Conservation (phyloP, 192 early-diverging fungal genomes). For the Coemansia sp. region DNA sequence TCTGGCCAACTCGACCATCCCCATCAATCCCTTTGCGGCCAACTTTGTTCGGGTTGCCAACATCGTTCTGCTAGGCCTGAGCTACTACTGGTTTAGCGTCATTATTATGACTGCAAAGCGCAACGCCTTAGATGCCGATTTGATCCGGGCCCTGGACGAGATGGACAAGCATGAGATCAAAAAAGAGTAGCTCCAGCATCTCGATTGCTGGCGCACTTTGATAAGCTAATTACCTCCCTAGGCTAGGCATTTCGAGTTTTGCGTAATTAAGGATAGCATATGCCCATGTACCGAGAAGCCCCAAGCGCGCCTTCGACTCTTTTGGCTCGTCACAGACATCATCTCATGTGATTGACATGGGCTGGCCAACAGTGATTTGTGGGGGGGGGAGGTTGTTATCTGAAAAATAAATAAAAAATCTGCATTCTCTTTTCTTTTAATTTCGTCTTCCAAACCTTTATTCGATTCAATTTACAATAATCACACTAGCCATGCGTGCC, state of each 20-base stretch:
- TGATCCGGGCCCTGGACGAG: slow-evolving; percentile 45
- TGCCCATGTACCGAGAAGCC: too few relatives aligned
- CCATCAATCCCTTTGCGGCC: slow-evolving; percentile 24
- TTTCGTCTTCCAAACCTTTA: neutral
- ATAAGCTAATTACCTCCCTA: too few relatives aligned
- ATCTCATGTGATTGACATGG: neutral
- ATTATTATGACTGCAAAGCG: slow-evolving; percentile 49
- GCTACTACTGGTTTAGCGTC: slow-evolving; percentile 56
- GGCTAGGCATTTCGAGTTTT: too few relatives aligned
- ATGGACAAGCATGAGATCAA: slow-evolving; percentile 28
- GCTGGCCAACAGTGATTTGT: neutral
- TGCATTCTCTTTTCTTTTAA: neutral
- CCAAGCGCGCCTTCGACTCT: too few relatives aligned
- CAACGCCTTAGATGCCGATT: slow-evolving; percentile 44
- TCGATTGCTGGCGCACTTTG: too few relatives aligned
- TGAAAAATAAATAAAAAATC: too few relatives aligned
- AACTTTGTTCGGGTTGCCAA: slow-evolving; percentile 32
- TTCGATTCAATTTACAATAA: neutral
- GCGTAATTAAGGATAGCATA: too few relatives aligned
- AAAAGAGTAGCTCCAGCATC: neutral
- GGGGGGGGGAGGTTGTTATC: neutral
- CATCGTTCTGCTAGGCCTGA: slow-evolving; percentile 29
- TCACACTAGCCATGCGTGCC: slow-evolving; percentile 25
- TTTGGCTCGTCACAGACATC: too few relatives aligned
- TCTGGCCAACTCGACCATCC: slow-evolving; percentile 32